Percentiles rank a stretch among this genome's conserved stretches.
phyloP scores from a whole-genome alignment of 192 early-diverging fungal genomes.

The Rhizophagus clarus region DNA sequence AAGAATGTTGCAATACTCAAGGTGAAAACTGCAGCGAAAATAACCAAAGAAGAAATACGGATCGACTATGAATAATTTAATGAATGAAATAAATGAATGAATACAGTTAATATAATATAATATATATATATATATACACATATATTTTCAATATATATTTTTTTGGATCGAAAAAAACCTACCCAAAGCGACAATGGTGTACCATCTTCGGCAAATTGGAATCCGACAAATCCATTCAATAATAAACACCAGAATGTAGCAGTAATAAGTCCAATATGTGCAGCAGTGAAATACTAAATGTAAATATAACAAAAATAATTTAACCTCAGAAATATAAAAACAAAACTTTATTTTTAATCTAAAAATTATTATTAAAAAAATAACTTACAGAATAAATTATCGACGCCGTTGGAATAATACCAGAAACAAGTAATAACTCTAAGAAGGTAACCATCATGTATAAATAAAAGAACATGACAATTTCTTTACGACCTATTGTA shows the following conservation, averaged over 20 bases:
- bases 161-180: constrained; percentile 31
- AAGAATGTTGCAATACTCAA: constrained; percentile 72
- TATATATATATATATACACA: too few relatives aligned
- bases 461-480: constrained; percentile 98
- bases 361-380: not conserved
- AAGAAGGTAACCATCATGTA: constrained; percentile 84
- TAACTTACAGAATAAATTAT: constrained; percentile 63
- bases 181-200: constrained; percentile 87
- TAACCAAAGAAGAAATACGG: constrained; percentile 69
- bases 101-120: too few relatives aligned
- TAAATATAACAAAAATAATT: not conserved
- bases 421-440: constrained; percentile 89
- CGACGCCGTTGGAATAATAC: constrained; percentile 89
- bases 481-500: constrained; percentile 89
- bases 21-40: constrained; percentile 68
- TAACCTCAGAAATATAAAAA: constrained; percentile 13
- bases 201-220: constrained; percentile 90
- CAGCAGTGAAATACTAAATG: constrained; percentile 70
- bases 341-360: not conserved
- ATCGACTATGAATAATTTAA: constrained; percentile 66
- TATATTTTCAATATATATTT: too few relatives aligned
- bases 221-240: constrained; percentile 86
- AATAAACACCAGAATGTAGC: constrained; percentile 83
- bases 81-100: too few relatives aligned
- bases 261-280: constrained; percentile 69